Conservation (phyloP, 2,329 filamentous ascomycete species). For the Fulvia fulva region DNA sequence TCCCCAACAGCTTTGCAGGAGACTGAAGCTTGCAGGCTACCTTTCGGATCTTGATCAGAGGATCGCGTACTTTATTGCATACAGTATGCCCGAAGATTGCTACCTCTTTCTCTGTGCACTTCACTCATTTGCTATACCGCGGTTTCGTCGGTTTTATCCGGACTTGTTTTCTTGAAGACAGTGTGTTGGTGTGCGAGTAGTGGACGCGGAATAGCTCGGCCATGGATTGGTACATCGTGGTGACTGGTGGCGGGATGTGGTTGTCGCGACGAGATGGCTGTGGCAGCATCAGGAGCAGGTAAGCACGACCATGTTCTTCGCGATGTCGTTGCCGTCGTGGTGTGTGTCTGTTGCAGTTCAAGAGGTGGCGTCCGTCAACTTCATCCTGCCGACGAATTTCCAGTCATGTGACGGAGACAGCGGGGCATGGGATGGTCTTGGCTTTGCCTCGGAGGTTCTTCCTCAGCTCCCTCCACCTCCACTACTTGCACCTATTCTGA, state of each 20-base stretch:
- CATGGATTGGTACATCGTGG: slow-evolving; percentile 51
- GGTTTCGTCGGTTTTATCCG: slow-evolving; percentile 9
- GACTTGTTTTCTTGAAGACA: slow-evolving; percentile 38
- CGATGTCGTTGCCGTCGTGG: slow-evolving; percentile 4
- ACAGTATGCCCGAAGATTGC: neutral
- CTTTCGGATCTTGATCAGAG: neutral
- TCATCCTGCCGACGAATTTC: neutral
- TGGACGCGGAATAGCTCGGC: slow-evolving; percentile 47
- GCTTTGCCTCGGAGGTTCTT: neutral
- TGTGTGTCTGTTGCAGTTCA: neutral
- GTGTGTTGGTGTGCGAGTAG: slow-evolving; percentile 49
- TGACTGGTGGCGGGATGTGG: slow-evolving; percentile 8
- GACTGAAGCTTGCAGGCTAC: neutral
- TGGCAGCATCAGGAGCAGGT: slow-evolving; percentile 3
- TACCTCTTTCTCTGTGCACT: neutral
- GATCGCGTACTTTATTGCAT: neutral
- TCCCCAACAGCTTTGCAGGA: neutral
- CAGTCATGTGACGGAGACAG: neutral
- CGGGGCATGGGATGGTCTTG: neutral
- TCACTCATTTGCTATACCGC: slow-evolving; percentile 10
- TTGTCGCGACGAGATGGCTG: neutral
- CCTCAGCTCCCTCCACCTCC: neutral
- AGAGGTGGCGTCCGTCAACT: neutral
- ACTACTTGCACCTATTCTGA: neutral
- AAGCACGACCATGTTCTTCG: slow-evolving; percentile 9